phyloP scores from a whole-genome alignment of 768 basidiomycete species.

The Leccinum rimulosum region DNA sequence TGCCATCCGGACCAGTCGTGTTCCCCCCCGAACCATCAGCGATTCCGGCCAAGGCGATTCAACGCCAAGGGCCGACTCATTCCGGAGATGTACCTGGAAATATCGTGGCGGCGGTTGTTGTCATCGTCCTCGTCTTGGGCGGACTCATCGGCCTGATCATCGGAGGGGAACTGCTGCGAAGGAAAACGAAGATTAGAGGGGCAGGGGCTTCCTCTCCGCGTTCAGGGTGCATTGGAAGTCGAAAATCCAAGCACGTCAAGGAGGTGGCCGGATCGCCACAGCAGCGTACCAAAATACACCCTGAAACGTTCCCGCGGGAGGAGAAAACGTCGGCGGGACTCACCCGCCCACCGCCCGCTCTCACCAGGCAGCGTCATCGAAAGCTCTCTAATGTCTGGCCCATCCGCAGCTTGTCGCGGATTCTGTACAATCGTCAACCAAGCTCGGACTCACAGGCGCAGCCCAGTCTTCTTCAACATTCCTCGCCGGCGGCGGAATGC shows the following conservation, averaged over 20 bases:
- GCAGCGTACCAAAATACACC: neutral
- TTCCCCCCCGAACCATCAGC: constrained; percentile 9
- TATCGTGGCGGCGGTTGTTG: constrained; percentile 19
- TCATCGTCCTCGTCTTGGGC: constrained; percentile 28
- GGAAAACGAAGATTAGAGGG: constrained; percentile 4
- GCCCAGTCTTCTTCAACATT: neutral
- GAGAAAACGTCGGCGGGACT: constrained; percentile 15
- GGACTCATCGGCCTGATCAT: constrained; percentile 26
- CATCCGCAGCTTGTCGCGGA: constrained; percentile 18
- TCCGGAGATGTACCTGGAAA: constrained; percentile 17
- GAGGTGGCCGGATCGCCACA: neutral
- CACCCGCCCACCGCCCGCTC: constrained; percentile 13
- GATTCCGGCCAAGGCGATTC: neutral
- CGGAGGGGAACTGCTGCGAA: constrained; percentile 28
- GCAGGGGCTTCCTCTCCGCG: neutral
- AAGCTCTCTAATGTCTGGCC: constrained; percentile 21
- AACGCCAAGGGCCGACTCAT: constrained; percentile 4
- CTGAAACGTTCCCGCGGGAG: constrained; percentile 10
- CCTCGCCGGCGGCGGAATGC: neutral
- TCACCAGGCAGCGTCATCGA: constrained; percentile 13
- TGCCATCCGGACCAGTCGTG: constrained; percentile 5
- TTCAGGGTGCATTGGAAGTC: constrained; percentile 1
- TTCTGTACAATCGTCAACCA: constrained; percentile 7
- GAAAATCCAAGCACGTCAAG: constrained; percentile 7
- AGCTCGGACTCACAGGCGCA: neutral